Conservation (phyloP, 257 asterid genomes). For the Nicotiana tomentosiformis region DNA sequence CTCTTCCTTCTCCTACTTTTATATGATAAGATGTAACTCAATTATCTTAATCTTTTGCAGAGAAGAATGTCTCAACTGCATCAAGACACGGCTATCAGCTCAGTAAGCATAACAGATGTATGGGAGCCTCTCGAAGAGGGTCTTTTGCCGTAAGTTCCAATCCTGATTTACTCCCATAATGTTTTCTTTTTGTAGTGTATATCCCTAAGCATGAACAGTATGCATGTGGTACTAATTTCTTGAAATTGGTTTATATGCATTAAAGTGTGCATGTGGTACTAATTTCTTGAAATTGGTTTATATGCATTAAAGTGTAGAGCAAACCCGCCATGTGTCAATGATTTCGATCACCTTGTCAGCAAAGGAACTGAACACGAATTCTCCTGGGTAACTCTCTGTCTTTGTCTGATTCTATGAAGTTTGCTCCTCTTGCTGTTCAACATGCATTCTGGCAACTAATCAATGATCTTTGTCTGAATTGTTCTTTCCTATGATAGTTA, state of each 20-base stretch:
- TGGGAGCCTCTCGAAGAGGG: constrained; percentile 99
- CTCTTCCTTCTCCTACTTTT: neutral
- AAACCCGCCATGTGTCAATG: constrained; percentile 95
- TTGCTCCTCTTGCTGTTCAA: neutral
- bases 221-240: neutral
- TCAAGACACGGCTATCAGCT: constrained; percentile 83
- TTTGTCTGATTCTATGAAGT: neutral
- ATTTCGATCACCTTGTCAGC: constrained; percentile 76
- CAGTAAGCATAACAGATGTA: constrained; percentile 80
- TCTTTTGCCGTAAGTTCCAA: constrained; percentile 68
- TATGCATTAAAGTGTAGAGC: constrained; percentile 81
- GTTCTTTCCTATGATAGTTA: neutral
- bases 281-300: neutral
- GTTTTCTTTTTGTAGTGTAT: neutral
- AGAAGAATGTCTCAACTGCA: constrained; percentile 71
- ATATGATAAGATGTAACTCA: neutral
- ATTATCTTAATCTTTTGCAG: constrained; percentile 33
- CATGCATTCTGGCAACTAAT: neutral
- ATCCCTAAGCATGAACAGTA: neutral
- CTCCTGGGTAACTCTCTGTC: constrained; percentile 62
- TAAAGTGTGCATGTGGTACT: constrained; percentile 44
- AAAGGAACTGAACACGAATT: constrained; percentile 69
- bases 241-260: constrained; percentile 11
- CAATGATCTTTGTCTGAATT: neutral
- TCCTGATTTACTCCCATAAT: neutral